Evolutionary conservation across 2,329 filamentous ascomycete genomes (phyloP).

Genomic region (Pseudogymnoascus sp.): DNA sequence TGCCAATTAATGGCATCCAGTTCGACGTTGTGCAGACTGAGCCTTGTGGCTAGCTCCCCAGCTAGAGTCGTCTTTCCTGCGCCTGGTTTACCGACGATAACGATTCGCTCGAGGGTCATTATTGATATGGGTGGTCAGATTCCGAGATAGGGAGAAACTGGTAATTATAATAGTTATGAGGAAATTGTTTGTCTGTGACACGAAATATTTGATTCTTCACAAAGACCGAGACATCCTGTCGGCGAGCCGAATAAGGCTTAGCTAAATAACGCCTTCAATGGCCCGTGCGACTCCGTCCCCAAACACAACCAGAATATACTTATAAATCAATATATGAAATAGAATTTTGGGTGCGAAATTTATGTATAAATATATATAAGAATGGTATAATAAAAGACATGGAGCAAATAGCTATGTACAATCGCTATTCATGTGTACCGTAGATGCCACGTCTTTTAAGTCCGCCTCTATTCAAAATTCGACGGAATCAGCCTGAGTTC

Average conservation of each 20-base stretch:
- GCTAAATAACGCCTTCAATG: constrained; percentile 37
- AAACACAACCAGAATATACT: too few species aligned
- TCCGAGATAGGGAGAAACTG: not conserved
- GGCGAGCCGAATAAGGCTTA: constrained; percentile 13
- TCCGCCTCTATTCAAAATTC: too few species aligned
- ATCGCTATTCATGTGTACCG: too few species aligned
- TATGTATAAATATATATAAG: too few species aligned
- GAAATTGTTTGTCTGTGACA: not conserved
- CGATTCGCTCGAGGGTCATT: constrained; percentile 6
- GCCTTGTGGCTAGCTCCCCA: not conserved
- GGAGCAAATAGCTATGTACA: too few species aligned
- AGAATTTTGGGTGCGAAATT: too few species aligned
- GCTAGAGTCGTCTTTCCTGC: constrained; percentile 7
- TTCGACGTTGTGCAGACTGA: not conserved
- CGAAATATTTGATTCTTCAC: not conserved
- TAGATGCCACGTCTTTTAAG: too few species aligned
- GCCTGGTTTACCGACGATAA: constrained; percentile 4
- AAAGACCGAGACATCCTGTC: not conserved
- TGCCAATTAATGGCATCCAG: constrained; percentile 4
- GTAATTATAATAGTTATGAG: not conserved
- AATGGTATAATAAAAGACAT: too few species aligned
- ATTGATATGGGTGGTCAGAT: not conserved
- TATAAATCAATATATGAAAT: too few species aligned
- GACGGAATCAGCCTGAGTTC: too few species aligned
- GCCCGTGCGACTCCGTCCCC: constrained; percentile 16